These are phyloP conservation scores for Suillus tomentosus DNA, from an alignment of 768 basidiomycete genomes.

Conservation along the genomic window DNA sequence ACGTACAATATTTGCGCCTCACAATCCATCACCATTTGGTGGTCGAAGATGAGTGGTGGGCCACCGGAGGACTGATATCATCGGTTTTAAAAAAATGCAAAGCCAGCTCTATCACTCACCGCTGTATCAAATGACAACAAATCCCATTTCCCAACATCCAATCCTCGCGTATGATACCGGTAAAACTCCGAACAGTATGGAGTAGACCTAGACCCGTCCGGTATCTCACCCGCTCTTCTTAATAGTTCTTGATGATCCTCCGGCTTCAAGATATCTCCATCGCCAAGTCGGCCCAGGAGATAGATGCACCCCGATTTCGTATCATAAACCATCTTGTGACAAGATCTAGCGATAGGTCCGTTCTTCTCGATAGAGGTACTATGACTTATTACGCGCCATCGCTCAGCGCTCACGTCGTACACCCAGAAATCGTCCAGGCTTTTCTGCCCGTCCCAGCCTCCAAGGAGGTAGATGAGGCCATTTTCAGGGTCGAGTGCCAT, in stretches of 20 bases:
- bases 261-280: constrained; percentile 46
- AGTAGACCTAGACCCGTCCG: constrained; percentile 21
- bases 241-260: constrained; percentile 36
- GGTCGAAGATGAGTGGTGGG: constrained; percentile 75
- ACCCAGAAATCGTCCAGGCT: constrained; percentile 81
- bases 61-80: constrained; percentile 58
- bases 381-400: constrained; percentile 63
- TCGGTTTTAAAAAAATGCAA: not conserved
- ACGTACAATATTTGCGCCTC: constrained; percentile 73
- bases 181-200: constrained; percentile 71
- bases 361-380: constrained; percentile 57
- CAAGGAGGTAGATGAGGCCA: constrained; percentile 71
- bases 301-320: constrained; percentile 70
- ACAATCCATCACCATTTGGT: constrained; percentile 78
- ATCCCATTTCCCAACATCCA: constrained; percentile 71
- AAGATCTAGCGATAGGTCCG: constrained; percentile 71
- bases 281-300: constrained; percentile 67
- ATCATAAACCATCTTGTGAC: constrained; percentile 85
- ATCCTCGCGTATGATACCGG: constrained; percentile 67
- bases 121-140: constrained; percentile 65
- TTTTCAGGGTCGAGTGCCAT: constrained; percentile 75
- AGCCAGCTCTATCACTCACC: constrained; percentile 39
- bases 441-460: constrained; percentile 76
- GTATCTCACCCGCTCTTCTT: constrained; percentile 28
- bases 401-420: constrained; percentile 58